Evolutionary conservation across 116 monocot genomes (phyloP), one percentile per base, ranked within the genome.

Genomic region (Cymodocea nodosa): DNA sequence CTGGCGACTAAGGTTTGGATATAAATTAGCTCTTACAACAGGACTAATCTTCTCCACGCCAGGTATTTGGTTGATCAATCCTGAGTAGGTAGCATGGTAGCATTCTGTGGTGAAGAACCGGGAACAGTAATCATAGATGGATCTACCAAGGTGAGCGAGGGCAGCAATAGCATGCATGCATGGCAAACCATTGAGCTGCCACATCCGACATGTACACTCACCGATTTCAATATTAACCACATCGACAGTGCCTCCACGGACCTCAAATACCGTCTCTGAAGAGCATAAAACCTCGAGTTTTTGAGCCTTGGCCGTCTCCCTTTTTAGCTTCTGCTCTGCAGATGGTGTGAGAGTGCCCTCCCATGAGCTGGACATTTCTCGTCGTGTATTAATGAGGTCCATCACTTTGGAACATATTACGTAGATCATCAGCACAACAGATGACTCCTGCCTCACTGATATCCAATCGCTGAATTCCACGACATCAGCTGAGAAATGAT

Each of bases 181-280:
- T 3, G 80, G 80, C 63, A 80, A 64, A 44, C 80, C 72, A 56
- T 17, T 68, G 35, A 80, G 17, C 63, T 80, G 75, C 80, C 80
- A 80, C 51, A 57, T 63, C 17, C 68, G 52, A 52, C 80, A 80
- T 37, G 80, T 75, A 71, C 80, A 80, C 50, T 80, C 80, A 68
- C 71, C 71, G 16, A 48, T 72, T 25, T 59, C 75, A n/a, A 67
- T 64, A 51, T 80, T 68, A 18, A 80, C 80, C 39, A 75, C 80
- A 65, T 75, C 57, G 35, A 75, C 68, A 6, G 68, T 49, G 24
- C 68, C 71, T 40, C 70, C 75, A 37, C 75, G 70, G 15, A 80
- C 80, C 69, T 81, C 81, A 65, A 76, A 81, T 7, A 81, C 53
- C 19, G 63, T 76, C 13, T 59, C 76, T 9, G 76, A 69, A 52